Conservation (phyloP, 2,329 filamentous ascomycete species). For the Pseudocercospora vitis region DNA sequence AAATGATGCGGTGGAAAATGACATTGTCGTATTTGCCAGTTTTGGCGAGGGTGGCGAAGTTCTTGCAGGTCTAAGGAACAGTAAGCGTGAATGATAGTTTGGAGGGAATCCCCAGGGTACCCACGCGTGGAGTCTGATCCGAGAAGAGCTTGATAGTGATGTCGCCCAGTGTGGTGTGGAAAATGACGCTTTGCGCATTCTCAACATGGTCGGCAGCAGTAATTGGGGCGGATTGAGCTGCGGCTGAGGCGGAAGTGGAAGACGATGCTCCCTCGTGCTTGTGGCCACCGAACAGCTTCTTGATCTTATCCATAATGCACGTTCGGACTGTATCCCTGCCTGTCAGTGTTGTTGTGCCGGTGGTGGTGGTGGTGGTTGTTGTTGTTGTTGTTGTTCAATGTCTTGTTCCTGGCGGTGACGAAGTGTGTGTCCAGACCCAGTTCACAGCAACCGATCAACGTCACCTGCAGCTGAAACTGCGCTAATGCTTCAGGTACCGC, state of each 20-base stretch:
- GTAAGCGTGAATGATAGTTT: too few relatives aligned
- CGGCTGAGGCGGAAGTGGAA: constrained; percentile 17
- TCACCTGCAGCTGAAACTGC: not conserved
- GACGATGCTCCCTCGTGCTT: constrained; percentile 13
- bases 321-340: not conserved
- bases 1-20: constrained; percentile 57
- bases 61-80: constrained; percentile 37
- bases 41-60: constrained; percentile 38
- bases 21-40: constrained; percentile 40
- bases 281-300: constrained; percentile 25
- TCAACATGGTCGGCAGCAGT: constrained; percentile 14
- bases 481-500: not conserved
- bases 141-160: constrained; percentile 37
- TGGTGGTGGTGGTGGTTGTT: not conserved
- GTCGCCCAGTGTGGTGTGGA: constrained; percentile 39
- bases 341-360: not conserved
- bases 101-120: too few relatives aligned
- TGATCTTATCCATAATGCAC: constrained; percentile 27
- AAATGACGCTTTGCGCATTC: constrained; percentile 31
- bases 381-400: too few relatives aligned
- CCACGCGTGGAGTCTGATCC: constrained; percentile 36
- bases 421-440: not conserved
- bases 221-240: constrained; percentile 13
- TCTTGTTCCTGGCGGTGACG: constrained; percentile 1
- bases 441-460: too few relatives aligned